phyloP scores from a whole-genome alignment of 768 basidiomycete species.

The Suillus hirtellus region DNA sequence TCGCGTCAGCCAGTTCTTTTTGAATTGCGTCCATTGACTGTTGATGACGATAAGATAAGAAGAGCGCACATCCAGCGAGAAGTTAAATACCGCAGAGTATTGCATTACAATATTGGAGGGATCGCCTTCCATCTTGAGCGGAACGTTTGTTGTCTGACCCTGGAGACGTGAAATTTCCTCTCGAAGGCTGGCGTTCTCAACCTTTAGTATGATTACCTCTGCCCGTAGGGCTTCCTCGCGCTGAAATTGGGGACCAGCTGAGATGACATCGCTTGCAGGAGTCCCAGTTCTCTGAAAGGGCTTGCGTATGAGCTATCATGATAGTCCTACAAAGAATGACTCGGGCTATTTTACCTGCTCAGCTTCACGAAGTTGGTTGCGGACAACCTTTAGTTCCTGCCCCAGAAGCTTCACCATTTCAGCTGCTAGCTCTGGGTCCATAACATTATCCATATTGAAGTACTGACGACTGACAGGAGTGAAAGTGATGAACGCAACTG shows the following conservation, averaged over 20 bases:
- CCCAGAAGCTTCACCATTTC: constrained; percentile 28
- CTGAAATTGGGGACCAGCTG: constrained; percentile 10
- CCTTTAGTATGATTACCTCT: constrained; percentile 22
- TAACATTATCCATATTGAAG: constrained; percentile 20
- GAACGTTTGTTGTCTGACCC: constrained; percentile 9
- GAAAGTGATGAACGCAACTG: neutral
- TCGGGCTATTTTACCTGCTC: constrained; percentile 18
- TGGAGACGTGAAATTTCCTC: constrained; percentile 19
- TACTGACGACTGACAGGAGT: neutral
- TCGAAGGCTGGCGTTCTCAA: constrained; percentile 22
- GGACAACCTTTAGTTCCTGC: constrained; percentile 25
- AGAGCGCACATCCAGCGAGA: neutral
- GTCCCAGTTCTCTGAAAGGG: constrained; percentile 16
- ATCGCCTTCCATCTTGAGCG: constrained; percentile 23
- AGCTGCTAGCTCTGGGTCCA: constrained; percentile 27
- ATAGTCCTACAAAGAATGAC: neutral
- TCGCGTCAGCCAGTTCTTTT: constrained; percentile 17
- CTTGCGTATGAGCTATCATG: neutral
- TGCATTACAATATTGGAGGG: constrained; percentile 2
- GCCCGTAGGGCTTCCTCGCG: constrained; percentile 13
- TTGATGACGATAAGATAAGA: constrained; percentile 1
- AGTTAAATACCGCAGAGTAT: constrained; percentile 12
- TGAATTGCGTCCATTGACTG: constrained; percentile 15
- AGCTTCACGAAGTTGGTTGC: constrained; percentile 25
- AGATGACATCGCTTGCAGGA: constrained; percentile 4